Percentiles rank a stretch among this genome's conserved stretches.
These are phyloP conservation scores for Rhizopogon salebrosus DNA, from an alignment of 768 basidiomycete genomes.

Conservation along the genomic window DNA sequence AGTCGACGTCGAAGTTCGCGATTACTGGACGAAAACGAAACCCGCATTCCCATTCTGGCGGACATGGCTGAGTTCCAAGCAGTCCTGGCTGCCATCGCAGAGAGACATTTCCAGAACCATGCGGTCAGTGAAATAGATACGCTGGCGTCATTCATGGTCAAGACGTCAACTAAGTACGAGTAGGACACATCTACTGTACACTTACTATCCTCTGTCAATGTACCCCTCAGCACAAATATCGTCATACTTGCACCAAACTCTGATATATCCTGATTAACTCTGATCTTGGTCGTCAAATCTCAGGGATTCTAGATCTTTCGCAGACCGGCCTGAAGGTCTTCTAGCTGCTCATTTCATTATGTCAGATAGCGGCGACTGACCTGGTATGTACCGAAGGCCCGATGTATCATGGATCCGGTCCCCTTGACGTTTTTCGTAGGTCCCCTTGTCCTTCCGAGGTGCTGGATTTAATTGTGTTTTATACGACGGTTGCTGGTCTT, in stretches of 20 bases:
- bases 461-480: conserved; percentile 3
- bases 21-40: conserved; percentile 56
- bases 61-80: conserved; percentile 66
- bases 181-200: conserved; percentile 17
- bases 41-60: conserved; percentile 60
- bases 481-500: conserved; percentile 17
- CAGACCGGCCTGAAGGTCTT: too few species aligned
- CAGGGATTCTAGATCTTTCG: too few species aligned
- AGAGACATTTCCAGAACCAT: conserved; percentile 67
- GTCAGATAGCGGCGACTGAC: too few species aligned
- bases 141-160: conserved; percentile 79
- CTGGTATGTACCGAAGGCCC: too few species aligned
- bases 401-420: neutral
- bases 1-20: conserved; percentile 67
- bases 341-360: too few species aligned
- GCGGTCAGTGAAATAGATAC: conserved; percentile 70
- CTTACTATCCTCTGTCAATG: neutral
- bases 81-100: conserved; percentile 63
- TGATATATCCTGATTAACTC: neutral
- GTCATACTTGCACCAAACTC: neutral
- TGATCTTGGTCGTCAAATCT: too few species aligned
- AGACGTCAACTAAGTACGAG: conserved; percentile 46
- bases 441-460: too few species aligned
- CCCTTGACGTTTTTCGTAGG: neutral
- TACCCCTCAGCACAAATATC: neutral